Evolutionary conservation across 2,329 filamentous ascomycete genomes (phyloP).

Genomic region (Fusarium coicis): DNA sequence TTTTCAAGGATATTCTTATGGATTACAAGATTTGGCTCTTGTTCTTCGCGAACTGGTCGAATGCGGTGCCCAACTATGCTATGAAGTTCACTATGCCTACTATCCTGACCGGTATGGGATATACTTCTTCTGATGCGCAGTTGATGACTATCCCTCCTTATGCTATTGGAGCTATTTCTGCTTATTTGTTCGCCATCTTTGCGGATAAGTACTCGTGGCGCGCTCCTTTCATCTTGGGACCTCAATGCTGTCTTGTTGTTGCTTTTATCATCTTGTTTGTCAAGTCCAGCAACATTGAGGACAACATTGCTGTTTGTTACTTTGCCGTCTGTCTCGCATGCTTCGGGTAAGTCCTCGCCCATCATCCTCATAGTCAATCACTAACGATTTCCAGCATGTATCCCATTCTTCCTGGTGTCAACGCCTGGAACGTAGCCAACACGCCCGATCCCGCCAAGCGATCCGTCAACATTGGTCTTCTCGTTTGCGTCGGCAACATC

Average conservation of each 20-base stretch:
- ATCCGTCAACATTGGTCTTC: conserved; percentile 54
- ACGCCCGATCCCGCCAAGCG: conserved; percentile 52
- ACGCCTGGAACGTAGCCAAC: conserved; percentile 56
- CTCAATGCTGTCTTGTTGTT: conserved; percentile 11
- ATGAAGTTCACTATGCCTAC: conserved; percentile 52
- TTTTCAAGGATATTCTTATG: conserved; percentile 52
- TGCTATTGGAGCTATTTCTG: conserved; percentile 17
- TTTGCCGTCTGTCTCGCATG: conserved; percentile 18
- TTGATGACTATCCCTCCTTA: conserved; percentile 38
- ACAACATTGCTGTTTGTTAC: conserved; percentile 15
- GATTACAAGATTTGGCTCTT: conserved; percentile 61
- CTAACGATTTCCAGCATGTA: conserved; percentile 39
- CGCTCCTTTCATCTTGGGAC: conserved; percentile 11
- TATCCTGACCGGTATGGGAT: conserved; percentile 56
- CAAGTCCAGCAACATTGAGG: conserved; percentile 5
- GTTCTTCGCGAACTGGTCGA: conserved; percentile 56
- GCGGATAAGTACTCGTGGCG: conserved; percentile 20
- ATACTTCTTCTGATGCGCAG: conserved; percentile 47
- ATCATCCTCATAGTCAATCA: fast-evolving
- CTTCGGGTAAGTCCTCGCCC: neutral
- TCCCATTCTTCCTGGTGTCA: conserved; percentile 54
- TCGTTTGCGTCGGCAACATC: conserved; percentile 51
- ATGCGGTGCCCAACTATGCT: conserved; percentile 50
- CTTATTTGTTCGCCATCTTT: conserved; percentile 16
- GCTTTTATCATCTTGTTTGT: conserved; percentile 14